These are phyloP conservation scores for Sisymbrium altissimum DNA, from an alignment of 345 rosid genomes.

Conservation along the genomic window DNA sequence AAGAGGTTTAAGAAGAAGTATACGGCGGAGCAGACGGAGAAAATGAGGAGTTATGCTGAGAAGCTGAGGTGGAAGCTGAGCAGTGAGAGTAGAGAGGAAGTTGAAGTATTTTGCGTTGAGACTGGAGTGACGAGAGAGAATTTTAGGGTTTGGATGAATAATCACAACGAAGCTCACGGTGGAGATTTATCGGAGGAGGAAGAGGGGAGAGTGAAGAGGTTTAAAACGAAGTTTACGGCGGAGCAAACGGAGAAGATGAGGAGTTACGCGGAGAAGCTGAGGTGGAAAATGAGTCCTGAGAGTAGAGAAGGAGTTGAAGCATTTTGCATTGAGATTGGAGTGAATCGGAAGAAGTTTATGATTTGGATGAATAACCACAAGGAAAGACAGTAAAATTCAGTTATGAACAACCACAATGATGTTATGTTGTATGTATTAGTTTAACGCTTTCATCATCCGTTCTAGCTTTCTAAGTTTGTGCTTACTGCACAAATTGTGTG, in stretches of 20 bases:
- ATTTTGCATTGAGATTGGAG: conserved; percentile 57
- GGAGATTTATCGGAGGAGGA: neutral
- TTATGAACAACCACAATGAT: too few relatives aligned
- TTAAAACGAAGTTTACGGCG: conserved; percentile 58
- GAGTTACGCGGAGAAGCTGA: conserved; percentile 52
- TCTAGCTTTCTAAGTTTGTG: too few relatives aligned
- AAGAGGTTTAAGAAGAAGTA: conserved; percentile 62
- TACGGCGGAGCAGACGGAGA: conserved; percentile 65
- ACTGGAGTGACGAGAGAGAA: conserved; percentile 51
- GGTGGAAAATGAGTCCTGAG: conserved; percentile 65
- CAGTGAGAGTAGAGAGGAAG: conserved; percentile 42
- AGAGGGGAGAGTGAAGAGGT: conserved; percentile 47
- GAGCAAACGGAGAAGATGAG: conserved; percentile 74
- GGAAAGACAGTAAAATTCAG: conserved; percentile 20
- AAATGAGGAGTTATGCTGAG: conserved; percentile 58
- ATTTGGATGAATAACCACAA: conserved; percentile 81
- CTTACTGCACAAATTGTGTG: too few relatives aligned
- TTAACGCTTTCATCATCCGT: too few relatives aligned
- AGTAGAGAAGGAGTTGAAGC: conserved; percentile 42
- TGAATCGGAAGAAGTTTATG: conserved; percentile 51
- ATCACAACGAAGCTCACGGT: conserved; percentile 34
- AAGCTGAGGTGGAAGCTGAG: conserved; percentile 62
- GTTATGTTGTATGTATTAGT: too few relatives aligned
- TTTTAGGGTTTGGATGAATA: conserved; percentile 73
- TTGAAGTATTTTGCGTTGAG: conserved; percentile 54